Percentiles rank a stretch among this genome's conserved stretches.
Evolutionary conservation across 352 stramenopile species (phyloP).

Genomic region (Ophiocytium majus): DNA sequence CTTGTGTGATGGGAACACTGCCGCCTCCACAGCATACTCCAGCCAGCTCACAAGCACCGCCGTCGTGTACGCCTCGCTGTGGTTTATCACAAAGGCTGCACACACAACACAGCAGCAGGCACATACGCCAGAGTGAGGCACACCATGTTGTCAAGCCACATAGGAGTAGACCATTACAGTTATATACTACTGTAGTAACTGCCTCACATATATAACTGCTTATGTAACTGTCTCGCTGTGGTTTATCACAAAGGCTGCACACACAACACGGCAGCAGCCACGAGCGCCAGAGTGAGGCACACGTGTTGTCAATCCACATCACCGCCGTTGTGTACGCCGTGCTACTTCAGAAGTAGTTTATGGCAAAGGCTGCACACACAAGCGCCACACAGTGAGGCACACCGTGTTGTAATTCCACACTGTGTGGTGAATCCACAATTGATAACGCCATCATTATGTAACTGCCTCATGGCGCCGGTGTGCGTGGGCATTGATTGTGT

Average conservation of each 20-base stretch:
- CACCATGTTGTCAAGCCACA: too few species aligned
- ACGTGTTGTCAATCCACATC: too few species aligned
- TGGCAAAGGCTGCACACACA: slow-evolving; percentile 71
- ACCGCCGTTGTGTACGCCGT: slow-evolving; percentile 78
- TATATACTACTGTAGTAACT: not conserved
- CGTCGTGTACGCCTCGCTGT: slow-evolving; percentile 80
- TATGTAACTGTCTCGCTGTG: slow-evolving; percentile 74
- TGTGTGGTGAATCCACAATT: too few species aligned
- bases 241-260: slow-evolving; percentile 76
- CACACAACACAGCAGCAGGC: too few species aligned
- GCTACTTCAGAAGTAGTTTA: slow-evolving; percentile 87
- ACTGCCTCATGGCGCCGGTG: not conserved
- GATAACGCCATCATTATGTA: not conserved
- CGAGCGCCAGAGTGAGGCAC: too few species aligned
- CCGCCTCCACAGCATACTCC: slow-evolving; percentile 79
- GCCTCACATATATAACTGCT: not conserved
- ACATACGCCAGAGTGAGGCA: too few species aligned
- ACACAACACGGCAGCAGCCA: too few species aligned
- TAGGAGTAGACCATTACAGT: not conserved
- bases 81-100: slow-evolving; percentile 77
- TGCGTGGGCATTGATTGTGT: too few species aligned
- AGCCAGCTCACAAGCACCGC: slow-evolving; percentile 71
- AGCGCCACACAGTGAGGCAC: too few species aligned
- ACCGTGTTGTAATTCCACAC: too few species aligned
- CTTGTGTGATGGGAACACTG: slow-evolving; percentile 71